phyloP scores from a whole-genome alignment of 164 flowering plant genomes.

The Aristolochia fimbriata region DNA sequence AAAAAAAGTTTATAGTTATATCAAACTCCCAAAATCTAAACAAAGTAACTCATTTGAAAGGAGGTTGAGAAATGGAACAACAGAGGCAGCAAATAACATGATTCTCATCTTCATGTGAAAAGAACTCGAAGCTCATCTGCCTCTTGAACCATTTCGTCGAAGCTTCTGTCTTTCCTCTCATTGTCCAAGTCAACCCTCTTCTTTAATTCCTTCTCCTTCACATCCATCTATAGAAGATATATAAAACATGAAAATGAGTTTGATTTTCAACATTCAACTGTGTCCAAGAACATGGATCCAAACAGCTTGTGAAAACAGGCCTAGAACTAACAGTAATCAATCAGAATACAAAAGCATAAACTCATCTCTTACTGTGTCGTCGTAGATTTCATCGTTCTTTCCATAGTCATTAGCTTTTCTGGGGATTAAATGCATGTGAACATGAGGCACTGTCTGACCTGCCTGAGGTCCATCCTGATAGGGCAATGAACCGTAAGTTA shows the following conservation, averaged over 20 bases:
- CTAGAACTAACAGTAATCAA: neutral
- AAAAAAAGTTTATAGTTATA: too few relatives aligned
- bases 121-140: conserved; percentile 63
- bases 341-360: neutral
- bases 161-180: conserved; percentile 72
- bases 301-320: neutral
- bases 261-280: too few relatives aligned
- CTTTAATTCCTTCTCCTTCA: conserved; percentile 66
- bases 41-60: too few relatives aligned
- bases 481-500: neutral
- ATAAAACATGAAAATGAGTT: neutral
- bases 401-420: conserved; percentile 71
- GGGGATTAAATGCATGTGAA: conserved; percentile 80
- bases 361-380: conserved; percentile 60
- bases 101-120: conserved; percentile 3
- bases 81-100: too few relatives aligned
- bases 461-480: conserved; percentile 89
- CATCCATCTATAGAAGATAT: conserved; percentile 50
- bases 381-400: conserved; percentile 83
- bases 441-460: conserved; percentile 92
- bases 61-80: too few relatives aligned
- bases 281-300: too few relatives aligned
- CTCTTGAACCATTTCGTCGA: conserved; percentile 71
- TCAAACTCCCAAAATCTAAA: too few relatives aligned
- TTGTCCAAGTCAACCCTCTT: conserved; percentile 69